Base-by-base conservation (phyloP, 163 green algal genomes). In the Trebouxiophyceae sp. region DNA sequence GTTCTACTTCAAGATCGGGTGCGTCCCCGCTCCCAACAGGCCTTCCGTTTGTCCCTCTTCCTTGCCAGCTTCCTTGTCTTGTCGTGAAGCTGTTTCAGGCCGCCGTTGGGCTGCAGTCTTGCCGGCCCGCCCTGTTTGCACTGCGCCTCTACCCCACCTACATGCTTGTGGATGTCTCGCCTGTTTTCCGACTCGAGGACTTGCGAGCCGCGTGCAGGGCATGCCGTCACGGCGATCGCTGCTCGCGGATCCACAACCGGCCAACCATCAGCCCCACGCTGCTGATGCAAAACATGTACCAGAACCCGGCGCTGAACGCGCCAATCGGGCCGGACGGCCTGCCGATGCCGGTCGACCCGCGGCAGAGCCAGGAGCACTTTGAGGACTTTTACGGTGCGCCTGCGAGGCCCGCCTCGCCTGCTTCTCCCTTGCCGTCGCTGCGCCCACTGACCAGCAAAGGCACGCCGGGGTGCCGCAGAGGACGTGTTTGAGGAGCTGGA, bases 1-100 rank as follows among this genome's bases (percentile, higher is more conserved):
- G 0, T 99, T 99, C 70, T 98, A 97, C 81, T 97, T 97, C 76
- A 99, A 98, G 77, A 98, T 98, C 63, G 93, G 93, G 86, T 94
- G 58, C 64, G 84, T 58, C n/a, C 31, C 7, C 50, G 33, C 24
- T 33, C 8, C 30, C n/a, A n/a, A n/a, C n/a, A n/a, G n/a, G n/a
- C n/a, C n/a, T n/a, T n/a, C n/a, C n/a, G n/a, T n/a, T 63, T 63
- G 16, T 26, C 34, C n/a, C 28, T 31, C 2, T 44, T 47, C 4
- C 2, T 57, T 34, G 45, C 1, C 26, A 16, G 26, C 2, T 61
- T 19, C 39, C 29, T 4, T 45, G 23, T 26, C 23, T 34, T 57
- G 5, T 7, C n/a, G 29, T 54, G 20, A 32, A 1, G 23, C 16
- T 33, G 6, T 22, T 45, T 23, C 2, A 31, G 33, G 5, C 1